Evolutionary conservation across 371 early-diverging fungal species (phyloP), one percentile per base, ranked within the genome.

Genomic region (Zychaea mexicana): DNA sequence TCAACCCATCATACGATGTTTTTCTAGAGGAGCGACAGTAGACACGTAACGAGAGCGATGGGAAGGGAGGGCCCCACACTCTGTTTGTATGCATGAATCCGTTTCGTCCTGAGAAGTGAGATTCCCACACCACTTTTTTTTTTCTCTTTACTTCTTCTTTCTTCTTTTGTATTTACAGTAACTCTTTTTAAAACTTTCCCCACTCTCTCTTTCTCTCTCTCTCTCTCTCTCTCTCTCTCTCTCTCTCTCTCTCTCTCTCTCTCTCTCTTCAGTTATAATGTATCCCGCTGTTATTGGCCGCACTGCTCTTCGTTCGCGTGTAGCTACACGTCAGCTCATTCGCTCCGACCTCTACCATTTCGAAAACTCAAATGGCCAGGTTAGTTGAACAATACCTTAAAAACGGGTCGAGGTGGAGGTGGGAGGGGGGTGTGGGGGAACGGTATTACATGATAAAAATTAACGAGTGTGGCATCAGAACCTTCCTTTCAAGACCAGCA

Each of bases 401-500:
- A n/a, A n/a, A n/a, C n/a, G n/a, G n/a, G n/a, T n/a, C n/a, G n/a
- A n/a, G n/a, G n/a, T n/a, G n/a, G n/a, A n/a, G n/a, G n/a, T n/a
- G n/a, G n/a, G n/a, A n/a, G n/a, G n/a, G n/a, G n/a, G n/a, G n/a
- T n/a, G n/a, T n/a, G n/a, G n/a, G n/a, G n/a, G n/a, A n/a, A n/a
- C n/a, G n/a, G n/a, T 52, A 33, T 3, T 49, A 15, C 36, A 32
- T 32, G 31, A 4, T 21, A 21, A 15, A 33, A 21, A 22, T 33
- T 8, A 49, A 55, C n/a, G 2, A 32, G 19, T 17, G 31, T 47
- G 33, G 49, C 38, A 28, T 9, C 68, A 87, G 87, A 84, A 87
- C 77, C 52, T 85, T 69, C 87, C 87, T 52, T 87, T 87, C 75
- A 74, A 79, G 57, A 85, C 87, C 68, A 85, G 78, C 71, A 87